phyloP scores from a whole-genome alignment of 78 protist genomes.

The Tieghemostelium lacteum region DNA sequence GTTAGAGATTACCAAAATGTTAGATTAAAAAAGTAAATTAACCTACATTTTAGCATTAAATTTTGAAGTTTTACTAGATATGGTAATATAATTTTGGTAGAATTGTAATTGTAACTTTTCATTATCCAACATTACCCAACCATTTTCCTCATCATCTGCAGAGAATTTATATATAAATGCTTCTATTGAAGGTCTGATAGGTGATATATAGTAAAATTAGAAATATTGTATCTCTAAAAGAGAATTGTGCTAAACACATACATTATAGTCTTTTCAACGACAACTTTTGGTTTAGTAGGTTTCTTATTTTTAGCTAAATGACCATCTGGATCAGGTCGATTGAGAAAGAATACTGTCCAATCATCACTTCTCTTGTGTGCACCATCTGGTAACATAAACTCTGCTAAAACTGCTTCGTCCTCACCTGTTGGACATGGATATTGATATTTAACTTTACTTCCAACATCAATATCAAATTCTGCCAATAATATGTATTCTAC shows the following conservation, averaged over 20 bases:
- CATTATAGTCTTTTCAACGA: conserved; percentile 1
- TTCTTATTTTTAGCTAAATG: conserved; percentile 29
- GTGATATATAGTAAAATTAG: neutral
- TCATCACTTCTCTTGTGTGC: conserved; percentile 90
- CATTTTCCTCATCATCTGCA: conserved; percentile 57
- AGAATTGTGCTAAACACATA: neutral
- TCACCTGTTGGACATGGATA: conserved; percentile 87
- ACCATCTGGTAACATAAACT: conserved; percentile 94
- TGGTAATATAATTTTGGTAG: conserved; percentile 21
- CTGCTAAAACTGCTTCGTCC: conserved; percentile 83
- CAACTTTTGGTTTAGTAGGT: neutral
- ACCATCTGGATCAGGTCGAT: conserved; percentile 78
- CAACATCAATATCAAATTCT: conserved; percentile 91
- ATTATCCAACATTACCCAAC: conserved; percentile 72
- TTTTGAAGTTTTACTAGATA: conserved; percentile 6
- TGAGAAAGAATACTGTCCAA: conserved; percentile 90
- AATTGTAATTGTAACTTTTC: conserved; percentile 52
- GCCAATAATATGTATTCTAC: conserved; percentile 85
- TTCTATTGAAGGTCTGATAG: conserved; percentile 6
- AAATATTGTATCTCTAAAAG: no score
- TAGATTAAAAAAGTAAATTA: no score
- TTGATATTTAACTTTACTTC: conserved; percentile 75
- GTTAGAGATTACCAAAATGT: neutral
- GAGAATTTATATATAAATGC: conserved; percentile 72
- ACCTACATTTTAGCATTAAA: conserved; percentile 46